Percentiles rank a stretch among this genome's conserved stretches.
phyloP scores from a whole-genome alignment of 495 filamentous ascomycete species.

The Achaetomiella virescens region DNA sequence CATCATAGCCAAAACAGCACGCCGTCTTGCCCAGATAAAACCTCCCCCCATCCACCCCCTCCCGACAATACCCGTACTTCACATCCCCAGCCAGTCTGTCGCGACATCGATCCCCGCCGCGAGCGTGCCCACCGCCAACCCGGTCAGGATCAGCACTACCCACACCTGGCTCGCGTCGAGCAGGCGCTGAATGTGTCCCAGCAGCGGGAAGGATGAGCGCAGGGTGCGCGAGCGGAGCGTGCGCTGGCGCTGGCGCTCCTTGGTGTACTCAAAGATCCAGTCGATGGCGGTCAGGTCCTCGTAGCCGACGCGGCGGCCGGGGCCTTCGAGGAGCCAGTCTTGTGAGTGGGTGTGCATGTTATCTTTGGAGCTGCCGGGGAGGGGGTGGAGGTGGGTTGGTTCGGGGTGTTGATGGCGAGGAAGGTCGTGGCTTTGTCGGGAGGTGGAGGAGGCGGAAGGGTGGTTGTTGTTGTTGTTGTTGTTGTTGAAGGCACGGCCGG shows the following conservation, averaged over 20 bases:
- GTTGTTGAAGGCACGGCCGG: slow-evolving; percentile 28
- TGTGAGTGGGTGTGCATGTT: slow-evolving; percentile 59
- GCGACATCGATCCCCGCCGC: slow-evolving; percentile 86
- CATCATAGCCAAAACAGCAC: slow-evolving; percentile 88
- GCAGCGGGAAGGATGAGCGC: slow-evolving; percentile 50
- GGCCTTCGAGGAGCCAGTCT: slow-evolving; percentile 90
- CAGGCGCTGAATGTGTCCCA: slow-evolving; percentile 65
- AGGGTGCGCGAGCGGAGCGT: slow-evolving; percentile 61
- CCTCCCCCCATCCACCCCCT: slow-evolving; percentile 61
- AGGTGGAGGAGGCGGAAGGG: not conserved
- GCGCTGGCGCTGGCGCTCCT: slow-evolving; percentile 82
- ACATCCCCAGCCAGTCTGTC: slow-evolving; percentile 92
- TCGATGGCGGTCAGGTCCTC: slow-evolving; percentile 97
- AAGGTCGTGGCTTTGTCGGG: not conserved
- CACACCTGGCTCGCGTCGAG: slow-evolving; percentile 86
- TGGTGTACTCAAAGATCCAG: slow-evolving; percentile 99
- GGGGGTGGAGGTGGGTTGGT: not conserved
- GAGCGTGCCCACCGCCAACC: slow-evolving; percentile 72
- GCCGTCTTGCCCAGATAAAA: slow-evolving; percentile 89
- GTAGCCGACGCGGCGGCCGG: slow-evolving; percentile 86
- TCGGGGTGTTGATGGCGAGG: not conserved
- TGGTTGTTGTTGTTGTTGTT: no score
- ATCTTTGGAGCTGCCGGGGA: not conserved
- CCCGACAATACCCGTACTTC: slow-evolving; percentile 84
- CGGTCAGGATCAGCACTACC: slow-evolving; percentile 70